Evolutionary conservation across 148 eudicot genomes (phyloP).

Genomic region (Cornus florida): DNA sequence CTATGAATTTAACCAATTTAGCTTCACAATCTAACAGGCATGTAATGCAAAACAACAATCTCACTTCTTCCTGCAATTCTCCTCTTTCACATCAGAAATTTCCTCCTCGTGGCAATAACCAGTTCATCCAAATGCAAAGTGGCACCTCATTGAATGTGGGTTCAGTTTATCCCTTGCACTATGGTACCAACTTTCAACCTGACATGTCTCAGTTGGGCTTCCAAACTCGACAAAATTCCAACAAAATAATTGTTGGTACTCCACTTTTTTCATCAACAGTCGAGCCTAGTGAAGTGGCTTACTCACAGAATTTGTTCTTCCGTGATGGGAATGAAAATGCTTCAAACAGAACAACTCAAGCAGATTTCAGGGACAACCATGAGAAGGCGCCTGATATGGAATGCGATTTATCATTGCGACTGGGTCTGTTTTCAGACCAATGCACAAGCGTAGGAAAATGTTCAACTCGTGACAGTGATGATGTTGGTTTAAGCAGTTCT

Average conservation of each 20-base stretch:
- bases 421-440: constrained; percentile 56
- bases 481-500: constrained; percentile 34
- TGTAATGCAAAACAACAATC: constrained; percentile 25
- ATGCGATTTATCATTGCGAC: constrained; percentile 79
- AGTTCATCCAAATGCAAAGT: constrained; percentile 25
- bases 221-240: constrained; percentile 35
- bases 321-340: constrained; percentile 17
- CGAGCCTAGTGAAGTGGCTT: constrained; percentile 39
- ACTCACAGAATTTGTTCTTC: constrained; percentile 38
- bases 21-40: constrained; percentile 28
- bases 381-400: constrained; percentile 33
- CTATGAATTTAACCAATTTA: constrained; percentile 25
- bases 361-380: constrained; percentile 22
- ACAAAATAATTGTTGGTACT: constrained; percentile 60
- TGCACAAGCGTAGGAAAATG: constrained; percentile 23
- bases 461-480: constrained; percentile 21
- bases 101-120: constrained; percentile 19
- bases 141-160: constrained; percentile 33
- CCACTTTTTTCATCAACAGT: constrained; percentile 55
- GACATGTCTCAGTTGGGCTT: constrained; percentile 31
- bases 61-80: constrained; percentile 21
- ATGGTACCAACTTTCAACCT: constrained; percentile 45
- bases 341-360: constrained; percentile 21
- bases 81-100: constrained; percentile 29
- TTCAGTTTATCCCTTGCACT: constrained; percentile 70